Conservation (phyloP, 176 grass and related monocot species). For the Otatea glauca region DNA sequence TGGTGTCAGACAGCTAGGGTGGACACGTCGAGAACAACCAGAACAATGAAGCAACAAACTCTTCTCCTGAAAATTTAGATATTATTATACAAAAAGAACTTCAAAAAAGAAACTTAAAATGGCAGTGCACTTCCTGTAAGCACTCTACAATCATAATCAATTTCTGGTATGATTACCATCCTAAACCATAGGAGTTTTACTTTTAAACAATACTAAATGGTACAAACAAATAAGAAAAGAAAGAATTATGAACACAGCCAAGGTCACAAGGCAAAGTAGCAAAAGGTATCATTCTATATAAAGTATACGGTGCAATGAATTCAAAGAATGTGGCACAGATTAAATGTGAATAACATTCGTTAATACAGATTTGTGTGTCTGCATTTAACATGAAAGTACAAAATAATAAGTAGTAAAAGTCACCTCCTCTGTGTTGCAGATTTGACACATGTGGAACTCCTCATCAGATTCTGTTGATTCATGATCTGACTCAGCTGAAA, state of each 20-base stretch:
- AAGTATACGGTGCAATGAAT: neutral
- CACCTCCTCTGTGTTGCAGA: slow-evolving; percentile 94
- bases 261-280: neutral
- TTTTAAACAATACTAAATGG: slow-evolving; percentile 5
- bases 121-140: slow-evolving; percentile 1
- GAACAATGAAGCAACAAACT: slow-evolving; percentile 91
- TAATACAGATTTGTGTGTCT: slow-evolving; percentile 4
- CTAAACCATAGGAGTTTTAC: neutral
- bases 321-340: slow-evolving; percentile 22
- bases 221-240: slow-evolving; percentile 23
- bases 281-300: slow-evolving; percentile 13
- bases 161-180: neutral
- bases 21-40: slow-evolving; percentile 84
- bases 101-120: slow-evolving; percentile 28
- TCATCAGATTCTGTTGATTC: slow-evolving; percentile 93
- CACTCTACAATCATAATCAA: slow-evolving; percentile 9
- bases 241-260: slow-evolving; percentile 17
- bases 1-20: slow-evolving; percentile 84
- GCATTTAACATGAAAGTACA: slow-evolving; percentile 24
- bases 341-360: slow-evolving; percentile 29
- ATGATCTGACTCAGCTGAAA: slow-evolving; percentile 91
- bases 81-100: slow-evolving; percentile 21
- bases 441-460: slow-evolving; percentile 97
- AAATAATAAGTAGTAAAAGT: slow-evolving; percentile 40
- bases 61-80: slow-evolving; percentile 70